These are phyloP conservation scores for Scorias spongiosa DNA, from an alignment of 2,329 filamentous ascomycete species.

Conservation along the genomic window DNA sequence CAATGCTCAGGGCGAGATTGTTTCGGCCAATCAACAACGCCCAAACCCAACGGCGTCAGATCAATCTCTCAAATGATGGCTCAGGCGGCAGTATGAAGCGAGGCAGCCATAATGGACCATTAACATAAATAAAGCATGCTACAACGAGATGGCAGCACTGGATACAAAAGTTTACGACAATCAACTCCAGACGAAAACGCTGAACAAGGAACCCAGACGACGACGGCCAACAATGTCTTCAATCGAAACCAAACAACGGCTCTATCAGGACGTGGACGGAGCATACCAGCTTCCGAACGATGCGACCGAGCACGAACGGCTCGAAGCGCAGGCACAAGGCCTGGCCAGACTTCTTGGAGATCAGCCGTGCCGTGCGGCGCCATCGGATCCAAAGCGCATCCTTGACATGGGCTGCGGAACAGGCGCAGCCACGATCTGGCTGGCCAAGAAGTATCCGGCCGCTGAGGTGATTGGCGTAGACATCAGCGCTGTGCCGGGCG, in stretches of 20 bases:
- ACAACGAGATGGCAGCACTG: too few relatives aligned
- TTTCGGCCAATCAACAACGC: too few relatives aligned
- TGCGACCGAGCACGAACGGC: neutral
- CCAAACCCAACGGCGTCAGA: too few relatives aligned
- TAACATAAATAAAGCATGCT: too few relatives aligned
- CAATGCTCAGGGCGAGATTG: too few relatives aligned
- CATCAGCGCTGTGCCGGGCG: conserved; percentile 8
- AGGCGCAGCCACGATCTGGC: conserved; percentile 13
- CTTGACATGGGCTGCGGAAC: conserved; percentile 17
- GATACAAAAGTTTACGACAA: too few relatives aligned
- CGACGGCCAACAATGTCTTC: neutral
- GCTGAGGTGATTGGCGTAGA: conserved; percentile 22
- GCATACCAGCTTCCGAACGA: neutral
- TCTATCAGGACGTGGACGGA: neutral
- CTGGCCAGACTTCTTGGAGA: neutral
- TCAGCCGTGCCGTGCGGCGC: neutral
- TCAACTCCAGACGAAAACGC: too few relatives aligned
- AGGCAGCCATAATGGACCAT: too few relatives aligned
- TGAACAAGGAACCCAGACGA: too few relatives aligned
- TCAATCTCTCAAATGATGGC: too few relatives aligned
- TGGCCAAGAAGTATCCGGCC: conserved; percentile 7
- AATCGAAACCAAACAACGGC: neutral
- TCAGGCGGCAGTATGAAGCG: too few relatives aligned
- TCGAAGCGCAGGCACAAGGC: neutral
- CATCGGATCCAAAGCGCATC: neutral